Evolutionary conservation across 495 filamentous ascomycete genomes (phyloP), one percentile per base, ranked within the genome.

Genomic region (Aeminium ludgeri): DNA sequence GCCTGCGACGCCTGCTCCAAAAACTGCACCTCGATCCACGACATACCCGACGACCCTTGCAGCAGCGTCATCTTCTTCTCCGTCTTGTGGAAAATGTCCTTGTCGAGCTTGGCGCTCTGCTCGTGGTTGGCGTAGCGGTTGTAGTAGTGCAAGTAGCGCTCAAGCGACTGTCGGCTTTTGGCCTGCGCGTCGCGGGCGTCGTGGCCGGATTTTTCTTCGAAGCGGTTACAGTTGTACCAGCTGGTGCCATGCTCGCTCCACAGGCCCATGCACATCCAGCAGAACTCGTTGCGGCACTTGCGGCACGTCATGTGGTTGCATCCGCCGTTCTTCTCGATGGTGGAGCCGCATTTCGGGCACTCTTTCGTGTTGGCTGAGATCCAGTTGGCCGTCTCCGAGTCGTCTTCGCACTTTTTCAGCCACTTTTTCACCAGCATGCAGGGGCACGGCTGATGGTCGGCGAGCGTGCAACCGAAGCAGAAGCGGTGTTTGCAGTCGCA

Each of bases 241-340:
- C 85, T 94, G n/a, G 89, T 96, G 42, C 89, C 89, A 54, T 97
- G 89, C 58, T 97, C 89, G 1, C 84, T 86, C 89, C 89, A 97
- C 7, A 92, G 65, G 0, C 89, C 89, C 89, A 97, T 97, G 59
- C 89, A 97, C 76, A 97, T 95, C 89, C 89, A 97, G 65, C 89
- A 97, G 54, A 97, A 97, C 58, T 97, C 89, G 55, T 96, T 79
- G 53, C 89, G 86, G 66, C 89, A 97, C 61, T 97, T 97, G 34
- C 89, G 73, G 60, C 89, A 97, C 0, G 89, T 97, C 89, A 97
- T 97, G 56, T 97, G 89, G 66, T 97, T 97, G 63, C 89, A 97
- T 4, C 89, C 89, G 13, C 89, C 89, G 49, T 97, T 97, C 69
- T 97, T 97, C 65, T 97, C 89, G 36, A 97, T 97, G 1, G 91